Percentiles rank a stretch among this genome's conserved stretches.
These are phyloP conservation scores for Dryadomyces quercivorus DNA, from an alignment of 2,329 filamentous ascomycete species.

Conservation along the genomic window DNA sequence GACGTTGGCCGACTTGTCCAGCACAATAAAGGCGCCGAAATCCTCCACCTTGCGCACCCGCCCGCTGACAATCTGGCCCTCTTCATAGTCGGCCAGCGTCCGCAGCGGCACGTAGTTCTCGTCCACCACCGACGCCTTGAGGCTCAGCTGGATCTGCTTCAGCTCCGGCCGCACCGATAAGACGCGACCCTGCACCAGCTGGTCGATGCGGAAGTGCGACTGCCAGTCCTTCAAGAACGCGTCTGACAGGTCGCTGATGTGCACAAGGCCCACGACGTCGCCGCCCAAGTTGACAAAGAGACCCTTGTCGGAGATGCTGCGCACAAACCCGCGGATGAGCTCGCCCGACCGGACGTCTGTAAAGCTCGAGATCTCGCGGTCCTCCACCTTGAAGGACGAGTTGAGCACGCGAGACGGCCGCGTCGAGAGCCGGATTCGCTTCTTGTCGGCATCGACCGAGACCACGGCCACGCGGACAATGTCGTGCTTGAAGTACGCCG, in stretches of 20 bases:
- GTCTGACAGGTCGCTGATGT: conserved; percentile 82
- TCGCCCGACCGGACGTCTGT: conserved; percentile 66
- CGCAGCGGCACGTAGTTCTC: conserved; percentile 56
- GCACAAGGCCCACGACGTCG: conserved; percentile 68
- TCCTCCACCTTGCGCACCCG: conserved; percentile 90
- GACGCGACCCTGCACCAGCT: conserved; percentile 81
- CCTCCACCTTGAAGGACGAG: conserved; percentile 68
- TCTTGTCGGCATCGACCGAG: conserved; percentile 70
- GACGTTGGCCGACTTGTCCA: conserved; percentile 78
- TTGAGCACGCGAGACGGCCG: conserved; percentile 82
- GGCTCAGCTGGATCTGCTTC: conserved; percentile 68
- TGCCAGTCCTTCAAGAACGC: conserved; percentile 94
- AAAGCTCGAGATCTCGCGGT: conserved; percentile 62
- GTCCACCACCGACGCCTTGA: conserved; percentile 77
- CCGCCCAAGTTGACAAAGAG: conserved; percentile 77
- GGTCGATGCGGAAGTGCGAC: conserved; percentile 71
- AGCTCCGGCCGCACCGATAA: conserved; percentile 55
- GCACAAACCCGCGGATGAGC: conserved; percentile 81
- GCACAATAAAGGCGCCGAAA: conserved; percentile 85
- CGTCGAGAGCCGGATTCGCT: conserved; percentile 68
- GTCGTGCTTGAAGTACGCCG: conserved; percentile 69
- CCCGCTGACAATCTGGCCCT: conserved; percentile 74
- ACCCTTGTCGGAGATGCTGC: conserved; percentile 79
- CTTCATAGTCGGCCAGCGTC: conserved; percentile 65
- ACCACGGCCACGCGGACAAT: conserved; percentile 79